Percentiles rank a stretch among this genome's conserved stretches.
Conservation (phyloP, 1,139 yeast genomes). For the Protomyces pachydermus region DNA sequence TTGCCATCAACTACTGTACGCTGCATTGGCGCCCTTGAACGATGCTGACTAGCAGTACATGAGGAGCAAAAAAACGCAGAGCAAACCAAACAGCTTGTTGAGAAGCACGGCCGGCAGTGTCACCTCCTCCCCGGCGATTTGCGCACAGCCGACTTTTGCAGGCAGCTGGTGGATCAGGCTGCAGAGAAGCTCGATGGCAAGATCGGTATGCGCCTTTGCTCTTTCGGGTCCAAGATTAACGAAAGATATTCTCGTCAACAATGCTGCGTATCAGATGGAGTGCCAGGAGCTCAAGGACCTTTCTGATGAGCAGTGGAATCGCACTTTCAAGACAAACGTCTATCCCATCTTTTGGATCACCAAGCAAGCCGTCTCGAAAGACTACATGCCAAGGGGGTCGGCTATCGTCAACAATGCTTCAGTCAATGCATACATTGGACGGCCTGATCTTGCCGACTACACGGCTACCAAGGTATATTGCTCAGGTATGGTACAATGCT, state of each 20-base stretch:
- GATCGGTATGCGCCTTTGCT: not conserved
- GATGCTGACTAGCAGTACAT: not conserved
- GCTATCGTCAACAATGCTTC: constrained; percentile 13
- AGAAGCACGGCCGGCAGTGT: constrained; percentile 3
- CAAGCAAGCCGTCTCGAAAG: constrained; percentile 2
- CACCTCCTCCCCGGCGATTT: not conserved
- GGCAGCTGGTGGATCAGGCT: not conserved
- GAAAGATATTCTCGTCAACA: constrained; percentile 18
- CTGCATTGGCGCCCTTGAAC: not conserved
- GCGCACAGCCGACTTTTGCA: not conserved
- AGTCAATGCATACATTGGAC: constrained; percentile 15
- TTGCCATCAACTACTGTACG: not conserved
- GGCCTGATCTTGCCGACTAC: constrained; percentile 9
- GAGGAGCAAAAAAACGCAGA: constrained; percentile 3
- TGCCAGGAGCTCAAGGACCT: constrained; percentile 19
- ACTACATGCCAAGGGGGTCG: constrained; percentile 5
- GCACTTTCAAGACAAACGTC: constrained; percentile 4
- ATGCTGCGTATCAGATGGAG: constrained; percentile 23
- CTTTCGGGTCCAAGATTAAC: not conserved
- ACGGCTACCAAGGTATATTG: not conserved
- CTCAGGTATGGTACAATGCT: too few relatives aligned
- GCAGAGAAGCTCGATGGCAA: not conserved
- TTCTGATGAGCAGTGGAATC: not conserved
- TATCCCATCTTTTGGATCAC: constrained; percentile 8
- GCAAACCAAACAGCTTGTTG: constrained; percentile 2